A percentile compares a stretch with the other conserved stretches of the same genome.
Conservation (phyloP, 768 basidiomycete species). For the Wakefieldia striispora region DNA sequence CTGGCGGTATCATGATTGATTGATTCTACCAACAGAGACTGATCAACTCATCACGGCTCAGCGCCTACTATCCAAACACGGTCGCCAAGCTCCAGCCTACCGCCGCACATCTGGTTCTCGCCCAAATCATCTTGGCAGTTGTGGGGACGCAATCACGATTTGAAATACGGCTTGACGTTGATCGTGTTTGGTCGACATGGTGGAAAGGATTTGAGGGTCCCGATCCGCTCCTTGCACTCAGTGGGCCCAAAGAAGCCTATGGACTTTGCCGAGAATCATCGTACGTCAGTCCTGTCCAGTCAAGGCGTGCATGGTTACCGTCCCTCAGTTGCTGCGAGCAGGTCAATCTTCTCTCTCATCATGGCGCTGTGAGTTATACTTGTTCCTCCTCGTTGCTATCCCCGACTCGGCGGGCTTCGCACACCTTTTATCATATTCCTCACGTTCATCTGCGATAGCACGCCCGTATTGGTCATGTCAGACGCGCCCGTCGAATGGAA, state of each 20-base stretch:
- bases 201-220: conserved; percentile 10
- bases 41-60: conserved; percentile 6
- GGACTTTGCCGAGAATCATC: too few relatives aligned
- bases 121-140: conserved; percentile 18
- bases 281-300: too few relatives aligned
- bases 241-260: conserved; percentile 5
- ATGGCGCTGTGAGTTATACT: conserved; percentile 19
- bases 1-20: conserved; percentile 11
- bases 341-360: conserved; percentile 17
- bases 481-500: conserved; percentile 6
- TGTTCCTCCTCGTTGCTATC: conserved; percentile 20
- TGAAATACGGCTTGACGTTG: conserved; percentile 13
- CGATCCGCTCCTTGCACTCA: conserved; percentile 5
- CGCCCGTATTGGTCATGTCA: conserved; percentile 15
- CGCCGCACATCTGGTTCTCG: conserved; percentile 14
- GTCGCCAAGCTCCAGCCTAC: conserved; percentile 25
- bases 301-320: too few relatives aligned
- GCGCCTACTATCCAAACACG: conserved; percentile 11
- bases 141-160: conserved; percentile 17
- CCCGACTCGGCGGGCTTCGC: conserved; percentile 16
- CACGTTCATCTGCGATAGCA: conserved; percentile 20
- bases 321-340: neutral
- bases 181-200: conserved; percentile 9
- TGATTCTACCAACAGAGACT: conserved; percentile 11
- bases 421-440: conserved; percentile 16